Conservation (phyloP, 306 rosid species). For the Casuarina cunninghamiana region DNA sequence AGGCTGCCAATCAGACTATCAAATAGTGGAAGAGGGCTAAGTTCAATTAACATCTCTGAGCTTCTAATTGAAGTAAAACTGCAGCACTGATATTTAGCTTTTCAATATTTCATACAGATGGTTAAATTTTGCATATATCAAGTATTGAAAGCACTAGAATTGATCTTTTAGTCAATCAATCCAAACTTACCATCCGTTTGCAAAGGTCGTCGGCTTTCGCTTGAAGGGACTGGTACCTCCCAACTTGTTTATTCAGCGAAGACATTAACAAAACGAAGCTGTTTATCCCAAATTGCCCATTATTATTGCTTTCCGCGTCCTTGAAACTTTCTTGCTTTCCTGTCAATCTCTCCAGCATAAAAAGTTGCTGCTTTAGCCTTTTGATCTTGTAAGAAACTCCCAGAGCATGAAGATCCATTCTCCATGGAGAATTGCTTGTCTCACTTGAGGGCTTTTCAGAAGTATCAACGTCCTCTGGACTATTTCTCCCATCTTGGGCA, state of each 20-base stretch:
- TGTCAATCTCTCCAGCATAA: slow-evolving; percentile 73
- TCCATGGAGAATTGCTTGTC: slow-evolving; percentile 49
- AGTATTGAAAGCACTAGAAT: slow-evolving; percentile 2
- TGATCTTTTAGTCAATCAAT: slow-evolving; percentile 14
- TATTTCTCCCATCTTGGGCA: slow-evolving; percentile 27
- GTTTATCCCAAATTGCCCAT: slow-evolving; percentile 46
- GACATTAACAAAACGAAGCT: slow-evolving; percentile 50
- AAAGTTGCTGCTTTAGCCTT: slow-evolving; percentile 87
- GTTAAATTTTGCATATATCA: not conserved
- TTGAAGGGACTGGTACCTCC: slow-evolving; percentile 83
- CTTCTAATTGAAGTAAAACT: not conserved
- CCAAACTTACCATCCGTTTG: slow-evolving; percentile 72
- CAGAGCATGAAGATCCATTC: slow-evolving; percentile 92
- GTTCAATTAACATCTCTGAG: not conserved
- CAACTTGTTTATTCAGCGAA: slow-evolving; percentile 73
- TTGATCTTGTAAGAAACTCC: slow-evolving; percentile 92
- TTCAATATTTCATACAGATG: not conserved
- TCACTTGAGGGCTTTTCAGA: slow-evolving; percentile 24
- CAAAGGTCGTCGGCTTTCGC: slow-evolving; percentile 76
- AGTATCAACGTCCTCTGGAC: slow-evolving; percentile 26
- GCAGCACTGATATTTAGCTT: not conserved
- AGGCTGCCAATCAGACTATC: not conserved
- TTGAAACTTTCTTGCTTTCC: slow-evolving; percentile 65
- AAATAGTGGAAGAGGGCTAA: not conserved
- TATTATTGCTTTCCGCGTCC: slow-evolving; percentile 39